These are phyloP conservation scores for Besnoitia besnoiti DNA, from an alignment of 169 alveolate species.

Conservation along the genomic window DNA sequence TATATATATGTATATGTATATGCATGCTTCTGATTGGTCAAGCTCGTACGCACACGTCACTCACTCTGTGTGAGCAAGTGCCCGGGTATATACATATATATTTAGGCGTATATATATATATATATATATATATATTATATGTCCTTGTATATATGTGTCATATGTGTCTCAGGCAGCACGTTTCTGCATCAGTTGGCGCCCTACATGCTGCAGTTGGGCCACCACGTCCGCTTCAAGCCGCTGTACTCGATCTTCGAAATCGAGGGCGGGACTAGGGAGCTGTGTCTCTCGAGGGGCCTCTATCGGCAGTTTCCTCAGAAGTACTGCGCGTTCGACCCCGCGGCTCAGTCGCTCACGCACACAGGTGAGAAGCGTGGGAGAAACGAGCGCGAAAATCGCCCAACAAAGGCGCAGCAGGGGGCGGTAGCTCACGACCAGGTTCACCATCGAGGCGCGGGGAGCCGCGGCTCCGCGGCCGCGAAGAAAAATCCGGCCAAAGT, in stretches of 20 bases:
- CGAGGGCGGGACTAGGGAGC: constrained; percentile 45
- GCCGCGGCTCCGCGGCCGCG: too few relatives aligned
- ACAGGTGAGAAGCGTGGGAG: not conserved
- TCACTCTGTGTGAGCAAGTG: too few relatives aligned
- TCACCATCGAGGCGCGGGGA: too few relatives aligned
- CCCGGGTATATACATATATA: too few relatives aligned
- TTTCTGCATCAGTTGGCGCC: constrained; percentile 57
- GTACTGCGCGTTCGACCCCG: constrained; percentile 61
- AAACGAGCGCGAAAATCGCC: not conserved
- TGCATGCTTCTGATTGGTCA: not conserved
- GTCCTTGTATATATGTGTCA: not conserved
- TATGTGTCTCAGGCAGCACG: not conserved
- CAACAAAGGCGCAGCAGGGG: not conserved
- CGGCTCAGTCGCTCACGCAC: constrained; percentile 48
- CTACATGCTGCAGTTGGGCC: constrained; percentile 49
- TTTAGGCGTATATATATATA: too few relatives aligned
- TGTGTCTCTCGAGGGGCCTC: constrained; percentile 52
- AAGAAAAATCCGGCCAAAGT: too few relatives aligned
- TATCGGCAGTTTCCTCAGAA: constrained; percentile 33
- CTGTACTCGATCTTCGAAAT: constrained; percentile 40
- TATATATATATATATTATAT: not conserved
- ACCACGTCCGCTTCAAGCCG: constrained; percentile 54
- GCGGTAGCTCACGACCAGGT: too few relatives aligned
- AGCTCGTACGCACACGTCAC: too few relatives aligned
- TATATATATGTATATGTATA: not conserved